Percentiles rank a stretch among this genome's conserved stretches.
phyloP scores from a whole-genome alignment of 2,329 filamentous ascomycete genomes.

The Pyricularia grisea region DNA sequence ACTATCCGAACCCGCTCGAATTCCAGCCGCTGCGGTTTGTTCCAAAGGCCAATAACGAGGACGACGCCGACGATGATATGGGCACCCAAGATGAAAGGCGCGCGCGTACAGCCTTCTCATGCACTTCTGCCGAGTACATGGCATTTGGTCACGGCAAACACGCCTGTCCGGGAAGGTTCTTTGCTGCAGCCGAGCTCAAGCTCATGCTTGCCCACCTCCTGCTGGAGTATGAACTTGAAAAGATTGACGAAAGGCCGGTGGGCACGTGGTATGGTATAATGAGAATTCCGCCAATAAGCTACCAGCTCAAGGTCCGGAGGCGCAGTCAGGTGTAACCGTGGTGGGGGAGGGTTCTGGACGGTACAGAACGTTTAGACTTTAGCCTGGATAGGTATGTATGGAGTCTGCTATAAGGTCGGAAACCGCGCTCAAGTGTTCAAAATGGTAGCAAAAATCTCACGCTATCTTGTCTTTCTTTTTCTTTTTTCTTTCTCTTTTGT shows the following conservation, averaged over 20 bases:
- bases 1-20: slow-evolving; percentile 20
- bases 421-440: neutral
- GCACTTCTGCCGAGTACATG: slow-evolving; percentile 22
- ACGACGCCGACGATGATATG: slow-evolving; percentile 5
- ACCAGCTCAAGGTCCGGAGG: neutral
- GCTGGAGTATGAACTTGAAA: slow-evolving; percentile 23
- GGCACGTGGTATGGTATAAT: neutral
- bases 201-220: slow-evolving; percentile 24
- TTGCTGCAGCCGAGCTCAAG: slow-evolving; percentile 27
- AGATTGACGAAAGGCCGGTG: neutral
- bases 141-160: slow-evolving; percentile 26
- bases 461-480: too few species aligned
- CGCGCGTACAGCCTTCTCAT: slow-evolving; percentile 13
- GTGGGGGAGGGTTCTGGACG: too few species aligned
- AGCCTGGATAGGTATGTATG: too few species aligned
- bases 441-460: too few species aligned
- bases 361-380: too few species aligned
- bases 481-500: too few species aligned
- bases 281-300: neutral
- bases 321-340: too few species aligned
- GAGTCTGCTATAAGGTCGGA: neutral
- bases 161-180: slow-evolving; percentile 27
- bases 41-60: neutral
- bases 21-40: slow-evolving; percentile 28
- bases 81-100: slow-evolving; percentile 7